Evolutionary conservation across 73 alveolate genomes (phyloP), one percentile per base, ranked within the genome.

Genomic region (Diophrys appendiculata): DNA sequence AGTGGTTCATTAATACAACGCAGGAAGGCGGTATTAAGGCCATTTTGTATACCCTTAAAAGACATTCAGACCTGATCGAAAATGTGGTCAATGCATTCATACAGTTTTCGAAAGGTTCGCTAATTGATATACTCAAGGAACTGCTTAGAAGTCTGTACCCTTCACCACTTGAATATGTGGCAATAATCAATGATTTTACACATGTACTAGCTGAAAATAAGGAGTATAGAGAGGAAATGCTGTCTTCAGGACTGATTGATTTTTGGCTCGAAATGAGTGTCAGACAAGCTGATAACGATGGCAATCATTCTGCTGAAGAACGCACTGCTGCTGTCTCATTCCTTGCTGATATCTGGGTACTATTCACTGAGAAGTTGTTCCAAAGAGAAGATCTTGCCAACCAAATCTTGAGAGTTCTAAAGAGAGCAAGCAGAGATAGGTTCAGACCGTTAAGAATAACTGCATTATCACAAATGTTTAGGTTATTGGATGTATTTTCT

Each of bases 201-300:
- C 67, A 54, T 28, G 73, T 54, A 26, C 13, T 75, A 1, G 68
- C 65, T 2, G 75, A 75, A 2, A 55, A 29, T 34, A 52, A 52
- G 32, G 83, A 52, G 14, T 55, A 75, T 29, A 75, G 32, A 11
- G 83, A 52, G 14, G 83, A 75, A 2, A 5, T 75, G 26, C 55
- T 75, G 35, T 29, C 23, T 2, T 54, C 83, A 53, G 70, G 73
- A 0, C 68, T 92, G 54, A 72, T 94, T 25, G 94, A 89, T 68
- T 88, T 77, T 52, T 92, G 97, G 97, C 75, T 94, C 0, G 94
- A 91, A 34, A 76, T 74, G 2, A 85, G 92, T 27, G 60, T 92
- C 13, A 81, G 92, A 65, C 88, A 88, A 60, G 91, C 97, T 3
- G 97, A 88, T 53, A 85, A 82, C 77, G 95, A 92, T 81, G 90